Percentiles rank a stretch among this genome's conserved stretches.
These are phyloP conservation scores for Candida incommunis DNA, from an alignment of 805 yeast genomes.

Conservation along the genomic window DNA sequence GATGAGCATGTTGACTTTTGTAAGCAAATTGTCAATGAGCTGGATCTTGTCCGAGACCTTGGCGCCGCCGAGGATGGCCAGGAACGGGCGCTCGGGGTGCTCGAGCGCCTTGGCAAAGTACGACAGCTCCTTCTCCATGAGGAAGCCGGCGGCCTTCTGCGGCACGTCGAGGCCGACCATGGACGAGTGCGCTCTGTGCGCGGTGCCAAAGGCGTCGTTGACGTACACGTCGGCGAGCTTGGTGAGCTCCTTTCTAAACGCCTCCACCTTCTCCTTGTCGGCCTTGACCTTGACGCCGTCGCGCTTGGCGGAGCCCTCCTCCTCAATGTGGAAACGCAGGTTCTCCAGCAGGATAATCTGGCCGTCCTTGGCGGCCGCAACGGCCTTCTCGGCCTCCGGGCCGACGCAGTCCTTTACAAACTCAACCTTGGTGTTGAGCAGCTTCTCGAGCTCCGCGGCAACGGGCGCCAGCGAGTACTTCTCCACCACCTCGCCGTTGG, in stretches of 20 bases:
- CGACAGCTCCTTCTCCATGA: conserved; percentile 91
- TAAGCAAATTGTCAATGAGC: conserved; percentile 83
- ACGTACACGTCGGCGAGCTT: conserved; percentile 92
- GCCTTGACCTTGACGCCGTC: conserved; percentile 89
- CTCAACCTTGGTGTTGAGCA: conserved; percentile 59
- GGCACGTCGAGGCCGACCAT: conserved; percentile 96
- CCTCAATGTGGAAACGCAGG: conserved; percentile 95
- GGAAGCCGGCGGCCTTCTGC: conserved; percentile 97
- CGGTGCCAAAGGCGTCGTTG: conserved; percentile 97
- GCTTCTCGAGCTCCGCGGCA: conserved; percentile 70
- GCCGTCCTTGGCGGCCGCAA: conserved; percentile 61
- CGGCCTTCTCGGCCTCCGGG: conserved; percentile 68
- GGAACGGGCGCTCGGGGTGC: conserved; percentile 95
- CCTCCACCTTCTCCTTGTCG: conserved; percentile 64
- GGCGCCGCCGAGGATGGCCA: conserved; percentile 99
- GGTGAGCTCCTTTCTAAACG: conserved; percentile 82
- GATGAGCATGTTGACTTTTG: conserved; percentile 88
- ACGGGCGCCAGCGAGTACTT: conserved; percentile 92
- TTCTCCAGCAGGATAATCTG: conserved; percentile 85
- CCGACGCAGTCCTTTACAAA: conserved; percentile 93
- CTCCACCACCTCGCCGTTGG: conserved; percentile 79
- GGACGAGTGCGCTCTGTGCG: conserved; percentile 99
- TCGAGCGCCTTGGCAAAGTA: conserved; percentile 98
- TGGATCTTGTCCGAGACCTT: conserved; percentile 98
- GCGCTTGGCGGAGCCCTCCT: conserved; percentile 76